phyloP scores from a whole-genome alignment of 208 protist species.

The Angomonas deanei region DNA sequence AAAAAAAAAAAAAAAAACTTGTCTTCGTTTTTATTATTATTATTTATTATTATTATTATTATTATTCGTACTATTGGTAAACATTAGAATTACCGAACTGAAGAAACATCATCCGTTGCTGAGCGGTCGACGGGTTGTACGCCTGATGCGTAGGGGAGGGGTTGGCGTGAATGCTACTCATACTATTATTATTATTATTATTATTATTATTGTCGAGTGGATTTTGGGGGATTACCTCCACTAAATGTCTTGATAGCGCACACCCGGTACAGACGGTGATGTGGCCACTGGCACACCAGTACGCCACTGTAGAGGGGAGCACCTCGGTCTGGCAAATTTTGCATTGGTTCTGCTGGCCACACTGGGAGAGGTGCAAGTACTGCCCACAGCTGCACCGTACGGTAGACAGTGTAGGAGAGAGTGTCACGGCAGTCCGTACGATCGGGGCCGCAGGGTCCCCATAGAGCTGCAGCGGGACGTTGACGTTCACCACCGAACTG shows the following conservation, averaged over 20 bases:
- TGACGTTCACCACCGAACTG: no score
- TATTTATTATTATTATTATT: not conserved
- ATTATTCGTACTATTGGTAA: constrained; percentile 2
- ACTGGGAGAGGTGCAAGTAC: constrained; percentile 27
- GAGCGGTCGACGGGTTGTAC: not conserved
- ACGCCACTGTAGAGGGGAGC: constrained; percentile 16
- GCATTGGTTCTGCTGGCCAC: constrained; percentile 14
- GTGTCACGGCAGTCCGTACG: constrained; percentile 18
- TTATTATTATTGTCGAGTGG: no score
- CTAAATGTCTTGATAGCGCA: constrained; percentile 1
- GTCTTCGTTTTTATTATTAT: constrained; percentile 18
- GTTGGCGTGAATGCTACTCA: no score
- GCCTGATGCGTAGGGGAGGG: not conserved
- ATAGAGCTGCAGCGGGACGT: no score
- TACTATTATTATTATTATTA: no score
- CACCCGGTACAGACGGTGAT: constrained; percentile 30
- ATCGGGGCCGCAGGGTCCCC: not conserved
- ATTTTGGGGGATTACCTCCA: not conserved
- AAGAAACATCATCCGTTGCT: not conserved
- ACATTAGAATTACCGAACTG: not conserved
- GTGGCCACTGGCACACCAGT: constrained; percentile 38
- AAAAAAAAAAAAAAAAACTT: constrained; percentile 8
- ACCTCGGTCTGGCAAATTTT: constrained; percentile 22
- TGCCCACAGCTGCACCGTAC: constrained; percentile 43
- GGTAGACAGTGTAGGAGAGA: constrained; percentile 17